Evolutionary conservation across 257 asterid species (phyloP), one percentile per base, ranked within the genome.

Genomic region (Mitragyna speciosa): DNA sequence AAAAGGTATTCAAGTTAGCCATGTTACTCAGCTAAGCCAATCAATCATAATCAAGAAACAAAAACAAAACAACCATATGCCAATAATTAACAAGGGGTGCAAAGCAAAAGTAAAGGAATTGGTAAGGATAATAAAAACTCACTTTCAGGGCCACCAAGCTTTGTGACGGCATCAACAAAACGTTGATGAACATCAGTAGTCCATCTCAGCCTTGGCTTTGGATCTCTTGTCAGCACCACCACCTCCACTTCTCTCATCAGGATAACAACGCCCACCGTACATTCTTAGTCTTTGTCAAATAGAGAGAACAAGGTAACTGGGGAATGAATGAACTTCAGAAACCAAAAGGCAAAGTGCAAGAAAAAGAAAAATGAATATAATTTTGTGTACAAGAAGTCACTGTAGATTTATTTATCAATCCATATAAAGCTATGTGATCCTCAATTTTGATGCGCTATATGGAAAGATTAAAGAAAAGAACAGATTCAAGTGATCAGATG

Each of bases 61-160:
- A 5, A 12, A 66, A 22, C 22, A n/a, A 15, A 73, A 72, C 56
- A 51, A 66, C 49, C 43, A 66, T 28, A 11, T 48, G 12, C 72
- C 51, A 39, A 72, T 41, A 51, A 45, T 51, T 12, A 63, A 31
- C 22, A n/a, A 30, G 3, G 33, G 31, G 59, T 47, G 30, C 47
- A 70, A 58, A 69, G 30, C 33, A 51, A 31, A n/a, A 67, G 15
- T 16, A 67, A 36, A 78, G 22, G 4, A 12, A 78, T 77, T 10
- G 78, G 16, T 12, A 68, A 43, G 43, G 43, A 49, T 24, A 2
- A 56, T 33, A 24, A 77, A 11, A 28, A 73, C 88, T 87, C 47
- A 87, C 90, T 84, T 5, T 85, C 87, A 70, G 88, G 87, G 76
- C 90, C 90, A 63, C 90, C 90, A 79, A 87, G 90, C 81, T 85